Conservation (phyloP, 2,329 filamentous ascomycete genomes). For the Hirsutella rhossiliensis region DNA sequence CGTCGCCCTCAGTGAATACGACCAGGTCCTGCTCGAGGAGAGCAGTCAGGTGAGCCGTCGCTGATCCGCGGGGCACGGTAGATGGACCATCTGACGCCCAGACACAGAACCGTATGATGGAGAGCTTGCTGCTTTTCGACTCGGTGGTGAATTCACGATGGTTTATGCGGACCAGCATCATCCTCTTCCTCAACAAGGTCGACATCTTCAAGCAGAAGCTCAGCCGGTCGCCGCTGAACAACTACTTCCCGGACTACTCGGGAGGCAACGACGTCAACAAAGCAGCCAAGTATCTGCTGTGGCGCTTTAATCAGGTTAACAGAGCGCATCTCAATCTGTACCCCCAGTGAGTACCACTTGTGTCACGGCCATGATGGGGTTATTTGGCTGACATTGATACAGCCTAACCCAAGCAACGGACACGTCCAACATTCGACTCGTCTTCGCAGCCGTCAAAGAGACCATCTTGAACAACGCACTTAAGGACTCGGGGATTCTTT, state of each 20-base stretch:
- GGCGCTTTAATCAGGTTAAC: constrained; percentile 98
- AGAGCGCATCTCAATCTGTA: constrained; percentile 91
- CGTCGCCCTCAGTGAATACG: constrained; percentile 94
- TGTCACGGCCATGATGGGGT: not conserved
- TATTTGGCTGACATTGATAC: not conserved
- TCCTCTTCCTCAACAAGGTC: constrained; percentile 97
- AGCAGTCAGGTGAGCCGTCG: constrained; percentile 69
- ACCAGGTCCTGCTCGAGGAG: constrained; percentile 92
- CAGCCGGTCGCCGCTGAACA: constrained; percentile 73
- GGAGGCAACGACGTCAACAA: constrained; percentile 97
- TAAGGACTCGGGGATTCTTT: constrained; percentile 94
- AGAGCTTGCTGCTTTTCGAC: constrained; percentile 90
- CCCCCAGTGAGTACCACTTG: constrained; percentile 61
- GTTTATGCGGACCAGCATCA: constrained; percentile 99
- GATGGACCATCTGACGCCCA: not conserved
- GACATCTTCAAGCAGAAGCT: constrained; percentile 97
- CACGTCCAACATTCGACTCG: constrained; percentile 93
- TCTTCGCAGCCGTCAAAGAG: constrained; percentile 97
- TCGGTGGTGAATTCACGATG: constrained; percentile 97
- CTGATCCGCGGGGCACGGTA: not conserved
- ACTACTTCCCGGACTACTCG: constrained; percentile 97
- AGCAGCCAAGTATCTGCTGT: constrained; percentile 92
- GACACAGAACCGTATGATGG: constrained; percentile 94
- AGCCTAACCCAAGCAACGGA: constrained; percentile 98
- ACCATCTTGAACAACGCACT: constrained; percentile 97